Evolutionary conservation across 2,329 filamentous ascomycete species (phyloP), one percentile per base, ranked within the genome.

Genomic region (Colletotrichum aenigma): DNA sequence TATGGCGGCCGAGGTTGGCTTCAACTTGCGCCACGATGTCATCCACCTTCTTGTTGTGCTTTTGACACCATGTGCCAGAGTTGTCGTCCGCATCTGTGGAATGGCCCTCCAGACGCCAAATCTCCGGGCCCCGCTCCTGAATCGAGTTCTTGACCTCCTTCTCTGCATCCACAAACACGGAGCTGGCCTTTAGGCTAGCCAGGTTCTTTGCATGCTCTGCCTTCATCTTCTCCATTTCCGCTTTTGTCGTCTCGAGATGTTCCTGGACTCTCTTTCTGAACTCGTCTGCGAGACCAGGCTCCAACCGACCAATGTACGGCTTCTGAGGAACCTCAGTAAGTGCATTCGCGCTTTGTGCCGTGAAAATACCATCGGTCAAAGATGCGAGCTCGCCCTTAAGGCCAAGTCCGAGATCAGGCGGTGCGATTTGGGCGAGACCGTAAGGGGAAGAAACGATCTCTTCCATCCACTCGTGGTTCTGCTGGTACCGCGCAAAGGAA

Each of bases 401-500:
- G 6, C 97, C 97, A 12, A 98, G 88, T 1, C 96, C 96, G 38
- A 98, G 91, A 82, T 98, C 96, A 4, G 96, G 92, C 1, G 96
- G 96, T 10, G 93, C 92, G 74, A 99, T 98, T 82, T 97, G 95
- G 66, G 91, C 91, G 77, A 96, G 94, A 28, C 94, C 90, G 82
- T 98, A 98, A 0, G 96, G 95, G 2, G 96, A 98, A 1, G 94
- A 95, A 70, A 98, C 91, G 32, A 99, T 93, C 85, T 99, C 96
- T 82, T 98, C 97, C 95, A 99, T 98, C 97, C 96, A 98, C 83
- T 98, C 95, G 81, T 99, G 96, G 80, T 99, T 97, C 82, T 98
- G 96, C 82, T 94, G 94, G 84, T 98, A 99, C 71, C 97, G 92
- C 78, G 93, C 92, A 76, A 95, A 88, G 79, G 96, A 98, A 76